Evolutionary conservation across 1,139 yeast species (phyloP).

Genomic region (Candida smagusa): DNA sequence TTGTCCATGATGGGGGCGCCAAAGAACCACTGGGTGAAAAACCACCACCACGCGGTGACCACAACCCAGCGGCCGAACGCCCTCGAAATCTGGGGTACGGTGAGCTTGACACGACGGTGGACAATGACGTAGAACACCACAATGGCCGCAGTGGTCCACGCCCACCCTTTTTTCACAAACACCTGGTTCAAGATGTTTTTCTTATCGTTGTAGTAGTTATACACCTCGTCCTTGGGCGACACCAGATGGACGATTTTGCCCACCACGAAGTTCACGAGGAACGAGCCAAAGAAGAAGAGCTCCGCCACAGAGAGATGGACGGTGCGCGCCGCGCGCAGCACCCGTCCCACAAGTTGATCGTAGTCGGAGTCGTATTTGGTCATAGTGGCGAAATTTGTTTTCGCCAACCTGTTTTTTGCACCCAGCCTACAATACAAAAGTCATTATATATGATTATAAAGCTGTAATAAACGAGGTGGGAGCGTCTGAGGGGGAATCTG

Average conservation of each 20-base stretch:
- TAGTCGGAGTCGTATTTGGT: constrained; percentile 22
- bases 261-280: constrained; percentile 27
- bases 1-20: constrained; percentile 90
- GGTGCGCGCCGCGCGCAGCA: constrained; percentile 7
- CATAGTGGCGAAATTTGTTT: constrained; percentile 2
- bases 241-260: constrained; percentile 33
- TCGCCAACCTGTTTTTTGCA: not conserved
- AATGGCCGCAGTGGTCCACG: constrained; percentile 66
- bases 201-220: constrained; percentile 60
- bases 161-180: constrained; percentile 91
- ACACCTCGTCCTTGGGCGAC: constrained; percentile 36
- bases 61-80: constrained; percentile 39
- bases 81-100: constrained; percentile 6
- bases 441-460: too few relatives aligned
- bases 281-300: constrained; percentile 25
- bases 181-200: constrained; percentile 62
- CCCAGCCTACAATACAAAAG: not conserved
- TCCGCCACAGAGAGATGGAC: constrained; percentile 20
- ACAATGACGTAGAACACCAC: constrained; percentile 24
- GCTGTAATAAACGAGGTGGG: not conserved
- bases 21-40: constrained; percentile 87
- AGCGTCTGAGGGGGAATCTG: not conserved
- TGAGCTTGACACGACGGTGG: constrained; percentile 1
- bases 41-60: constrained; percentile 74
- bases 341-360: constrained; percentile 5